A percentile compares a stretch with the other conserved stretches of the same genome.
Conservation (phyloP, 1,284 basidiomycete species). For the Anthracocystis panici-leucophaei region DNA sequence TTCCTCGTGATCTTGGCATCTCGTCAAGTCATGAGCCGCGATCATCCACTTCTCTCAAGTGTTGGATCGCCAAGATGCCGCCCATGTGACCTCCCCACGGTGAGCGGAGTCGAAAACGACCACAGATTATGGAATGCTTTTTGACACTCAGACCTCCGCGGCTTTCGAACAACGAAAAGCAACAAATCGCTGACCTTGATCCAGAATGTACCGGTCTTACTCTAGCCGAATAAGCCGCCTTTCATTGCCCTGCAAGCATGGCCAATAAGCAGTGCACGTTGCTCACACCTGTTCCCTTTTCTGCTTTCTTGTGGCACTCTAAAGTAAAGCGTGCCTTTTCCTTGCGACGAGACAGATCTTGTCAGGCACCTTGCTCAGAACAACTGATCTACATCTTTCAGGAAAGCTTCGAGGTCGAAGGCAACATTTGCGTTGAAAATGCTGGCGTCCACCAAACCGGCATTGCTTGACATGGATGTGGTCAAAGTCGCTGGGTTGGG, state of each 20-base stretch:
- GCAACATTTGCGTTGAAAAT: conserved; percentile 19
- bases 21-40: no score
- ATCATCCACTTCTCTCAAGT: not conserved
- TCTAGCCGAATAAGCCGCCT: not conserved
- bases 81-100: not conserved
- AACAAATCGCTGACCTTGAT: not conserved
- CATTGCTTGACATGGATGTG: conserved; percentile 4
- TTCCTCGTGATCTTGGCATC: not conserved
- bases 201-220: not conserved
- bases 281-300: conserved; percentile 7
- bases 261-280: no score
- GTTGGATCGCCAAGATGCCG: not conserved
- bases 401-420: conserved; percentile 40
- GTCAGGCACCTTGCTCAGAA: conserved; percentile 13
- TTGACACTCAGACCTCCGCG: conserved; percentile 4
- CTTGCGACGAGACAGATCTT: no score
- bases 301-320: no score
- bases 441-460: conserved; percentile 1
- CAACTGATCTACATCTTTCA: conserved; percentile 37
- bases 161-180: not conserved
- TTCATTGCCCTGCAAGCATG: no score
- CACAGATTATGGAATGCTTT: not conserved
- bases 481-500: not conserved
- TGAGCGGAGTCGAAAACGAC: not conserved
- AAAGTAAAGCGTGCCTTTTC: no score